Evolutionary conservation across 2,329 filamentous ascomycete species (phyloP).

Genomic region (Aspergillus quadrilineatus): DNA sequence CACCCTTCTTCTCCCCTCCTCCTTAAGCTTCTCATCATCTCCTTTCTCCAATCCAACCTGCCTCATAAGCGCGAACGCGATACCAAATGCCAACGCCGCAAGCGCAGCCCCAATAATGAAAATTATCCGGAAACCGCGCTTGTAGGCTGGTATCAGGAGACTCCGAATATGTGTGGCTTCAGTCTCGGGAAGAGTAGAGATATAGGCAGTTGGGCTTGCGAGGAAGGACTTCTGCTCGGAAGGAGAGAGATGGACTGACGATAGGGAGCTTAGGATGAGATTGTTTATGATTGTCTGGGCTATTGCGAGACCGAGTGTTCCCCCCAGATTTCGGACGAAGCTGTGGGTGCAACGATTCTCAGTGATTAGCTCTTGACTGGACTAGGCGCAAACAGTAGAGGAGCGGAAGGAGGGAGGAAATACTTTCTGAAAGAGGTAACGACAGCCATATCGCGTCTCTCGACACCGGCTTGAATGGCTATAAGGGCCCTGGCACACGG

Average conservation of each 20-base stretch:
- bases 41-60: conserved; percentile 31
- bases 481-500: conserved; percentile 29
- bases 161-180: conserved; percentile 28
- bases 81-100: conserved; percentile 34
- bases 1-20: conserved; percentile 27
- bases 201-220: conserved; percentile 30
- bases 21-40: conserved; percentile 33
- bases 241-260: conserved; percentile 24
- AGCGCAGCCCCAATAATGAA: conserved; percentile 41
- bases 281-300: conserved; percentile 44
- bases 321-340: conserved; percentile 38
- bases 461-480: conserved; percentile 43
- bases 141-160: conserved; percentile 37
- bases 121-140: conserved; percentile 40
- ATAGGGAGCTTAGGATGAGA: conserved; percentile 26
- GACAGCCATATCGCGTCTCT: conserved; percentile 42
- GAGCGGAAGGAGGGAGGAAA: neutral
- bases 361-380: too few relatives aligned
- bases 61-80: conserved; percentile 39
- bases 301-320: conserved; percentile 42
- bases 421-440: conserved; percentile 41
- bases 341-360: neutral
- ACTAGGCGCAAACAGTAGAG: neutral
- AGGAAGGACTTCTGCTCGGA: conserved; percentile 28
- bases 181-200: conserved; percentile 26